Base-by-base conservation (phyloP, 768 basidiomycete species). In the Kwoniella shandongensis region DNA sequence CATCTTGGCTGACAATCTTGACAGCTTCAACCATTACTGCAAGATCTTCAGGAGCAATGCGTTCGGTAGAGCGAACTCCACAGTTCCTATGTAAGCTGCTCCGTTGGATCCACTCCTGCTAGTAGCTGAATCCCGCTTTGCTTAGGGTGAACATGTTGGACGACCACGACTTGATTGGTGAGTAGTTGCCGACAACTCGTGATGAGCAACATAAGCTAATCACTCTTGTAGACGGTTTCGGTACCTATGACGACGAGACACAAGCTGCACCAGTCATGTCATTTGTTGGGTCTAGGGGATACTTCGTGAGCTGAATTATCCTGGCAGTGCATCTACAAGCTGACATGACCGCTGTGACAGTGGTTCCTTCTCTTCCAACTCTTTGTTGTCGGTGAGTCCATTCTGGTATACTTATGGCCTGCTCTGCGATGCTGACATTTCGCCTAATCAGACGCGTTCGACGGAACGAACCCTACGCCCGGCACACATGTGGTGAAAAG, bases 351-450 rank as follows among this genome's bases (percentile, higher is more conserved):
- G n/a, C n/a, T n/a, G n/a, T 26, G 10, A 22, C 29, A 67, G 66
- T 69, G 70, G 80, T 99, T 86, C 78, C 80, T 94, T 20, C 80
- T 99, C 1, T 98, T 99, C 80, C 94, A 99, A 66, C 89, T 88
- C 65, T 93, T 93, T 75, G 84, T 88, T 66, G 86, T 87, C 61
- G 83, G 88, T 88, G 65, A 51, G 82, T 49, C 61, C 39, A 20
- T 4, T 6, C 36, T 25, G 10, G 10, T n/a, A n/a, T 25, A 11
- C 36, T 15, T 30, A 7, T 23, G 4, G 13, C 20, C 10, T 44
- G 18, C 15, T 20, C 35, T 18, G 8, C 17, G 40, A n/a, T 42
- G 30, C 42, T 46, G 29, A 32, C 44, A 51, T 11, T n/a, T n/a
- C 17, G 32, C 20, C 4, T 30, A 51, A n/a, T n/a, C 57, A 86